Base-by-base conservation (phyloP, 2,329 filamentous ascomycete species). In the Neonectria sp. region DNA sequence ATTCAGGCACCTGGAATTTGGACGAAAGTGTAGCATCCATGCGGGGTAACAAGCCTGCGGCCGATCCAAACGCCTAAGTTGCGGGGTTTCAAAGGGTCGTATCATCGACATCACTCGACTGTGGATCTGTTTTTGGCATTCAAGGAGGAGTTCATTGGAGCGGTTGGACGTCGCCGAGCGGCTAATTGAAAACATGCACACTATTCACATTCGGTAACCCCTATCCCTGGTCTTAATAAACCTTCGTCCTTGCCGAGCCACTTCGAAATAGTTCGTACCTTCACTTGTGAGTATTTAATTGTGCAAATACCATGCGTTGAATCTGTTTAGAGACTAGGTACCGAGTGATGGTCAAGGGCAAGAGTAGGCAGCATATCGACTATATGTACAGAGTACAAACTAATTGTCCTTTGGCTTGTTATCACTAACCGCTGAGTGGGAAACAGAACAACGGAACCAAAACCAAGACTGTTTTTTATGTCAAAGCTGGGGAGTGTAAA, bases 181-280 rank as follows among this genome's bases (percentile, higher is more conserved):
- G 51, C 51, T 53, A 53, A 53, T 53, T 53, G n/a, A 8, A 11
- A 53, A 53, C n/a, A 17, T 35, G 9, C n/a, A 15, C 51, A 24
- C 11, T 21, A 11, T 52, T 24, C 17, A 2, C n/a, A 24, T 24
- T 11, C 33, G 6, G 51, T 37, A 17, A 33, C 33, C 13, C 13
- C 4, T 24, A 53, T 35, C 51, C 51, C 31, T 35, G 51, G 12
- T 4, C n/a, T 24, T 53, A 37, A 7, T 24, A 24, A 45, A 45
- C n/a, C 40, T 45, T 45, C 17, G 40, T 21, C n/a, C 1, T 13
- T 53, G 8, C 17, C n/a, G 6, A 8, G 9, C 17, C 4, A 12
- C 17, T 4, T 13, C 0, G 4, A 17, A n/a, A 12, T 9, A 8
- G 15, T 40, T 40, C 15, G 15, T 12, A 52, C 7, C 17, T 33